Evolutionary conservation across 2,329 filamentous ascomycete genomes (phyloP), one percentile per base, ranked within the genome.

Genomic region (Aureobasidium sp.): DNA sequence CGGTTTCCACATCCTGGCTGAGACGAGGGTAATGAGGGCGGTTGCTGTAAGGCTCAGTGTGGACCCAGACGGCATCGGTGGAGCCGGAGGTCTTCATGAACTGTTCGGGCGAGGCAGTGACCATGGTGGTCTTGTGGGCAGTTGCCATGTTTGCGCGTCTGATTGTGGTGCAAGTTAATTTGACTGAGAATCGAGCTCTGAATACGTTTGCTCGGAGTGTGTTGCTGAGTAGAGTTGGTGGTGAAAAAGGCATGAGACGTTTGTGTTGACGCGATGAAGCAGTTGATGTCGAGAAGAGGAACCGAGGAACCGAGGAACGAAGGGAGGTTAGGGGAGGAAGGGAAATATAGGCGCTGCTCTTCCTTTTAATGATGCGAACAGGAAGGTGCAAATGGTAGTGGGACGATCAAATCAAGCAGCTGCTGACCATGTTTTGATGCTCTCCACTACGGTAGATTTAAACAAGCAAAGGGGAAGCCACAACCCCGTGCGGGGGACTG

Each of bases 61-160:
- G 79, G 0, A 80, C 69, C 81, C 81, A 84, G 21, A 84, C 81
- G 0, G 81, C 67, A 55, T 81, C 78, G 3, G 73, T 77, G 19
- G 73, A 70, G 37, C 81, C 81, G 0, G 79, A 81, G 4, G 81
- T 82, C 42, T 73, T 69, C 65, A 74, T 71, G 62, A 70, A 74
- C 45, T 75, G 71, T 54, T 73, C 43, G 7, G 71, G 66, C 11
- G 42, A 27, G 31, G 54, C 54, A 9, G 31, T 47, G 13, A 19
- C 54, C 54, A 46, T 46, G 27, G 40, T 66, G 50, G 50, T 43
- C 42, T 57, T 57, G 42, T 57, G 54, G 8, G 51, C 46, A 15
- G 64, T 63, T 9, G 64, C 62, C 64, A 65, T 65, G 25, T 29
- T 64, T 45, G 51, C 51, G 31, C 23, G 13, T 47, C 54, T 57